phyloP scores from a whole-genome alignment of 768 basidiomycete species.

The Lanmaoa pseudosensibilis region DNA sequence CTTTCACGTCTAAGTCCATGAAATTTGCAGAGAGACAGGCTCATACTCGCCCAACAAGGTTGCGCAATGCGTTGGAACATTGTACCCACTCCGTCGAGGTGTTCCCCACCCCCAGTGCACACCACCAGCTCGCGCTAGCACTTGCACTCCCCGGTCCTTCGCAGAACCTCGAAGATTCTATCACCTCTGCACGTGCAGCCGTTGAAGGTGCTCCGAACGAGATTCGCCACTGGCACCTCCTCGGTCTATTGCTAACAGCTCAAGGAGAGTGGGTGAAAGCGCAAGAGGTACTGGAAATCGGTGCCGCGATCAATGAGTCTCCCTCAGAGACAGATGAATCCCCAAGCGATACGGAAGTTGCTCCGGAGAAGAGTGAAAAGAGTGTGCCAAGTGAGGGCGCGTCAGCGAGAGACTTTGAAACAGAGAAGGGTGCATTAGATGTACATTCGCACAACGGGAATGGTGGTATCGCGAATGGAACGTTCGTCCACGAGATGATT shows the following conservation, averaged over 20 bases:
- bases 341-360: conserved; percentile 22
- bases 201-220: conserved; percentile 66
- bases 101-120: conserved; percentile 53
- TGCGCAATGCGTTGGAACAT: conserved; percentile 55
- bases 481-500: conserved; percentile 18
- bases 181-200: conserved; percentile 64
- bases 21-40: conserved; percentile 60
- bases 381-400: neutral
- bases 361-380: conserved; percentile 13
- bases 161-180: conserved; percentile 67
- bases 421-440: conserved; percentile 5
- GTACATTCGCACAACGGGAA: neutral
- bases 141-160: conserved; percentile 61
- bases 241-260: conserved; percentile 79
- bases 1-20: neutral
- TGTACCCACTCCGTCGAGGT: conserved; percentile 49
- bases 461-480: conserved; percentile 1
- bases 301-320: conserved; percentile 57
- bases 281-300: conserved; percentile 73
- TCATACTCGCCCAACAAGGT: conserved; percentile 54
- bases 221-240: conserved; percentile 86
- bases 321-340: conserved; percentile 35
- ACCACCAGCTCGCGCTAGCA: conserved; percentile 82
- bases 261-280: conserved; percentile 80
- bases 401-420: conserved; percentile 11